These are phyloP conservation scores for Salvia sclarea DNA, from an alignment of 305 asterid genomes.

Conservation along the genomic window DNA sequence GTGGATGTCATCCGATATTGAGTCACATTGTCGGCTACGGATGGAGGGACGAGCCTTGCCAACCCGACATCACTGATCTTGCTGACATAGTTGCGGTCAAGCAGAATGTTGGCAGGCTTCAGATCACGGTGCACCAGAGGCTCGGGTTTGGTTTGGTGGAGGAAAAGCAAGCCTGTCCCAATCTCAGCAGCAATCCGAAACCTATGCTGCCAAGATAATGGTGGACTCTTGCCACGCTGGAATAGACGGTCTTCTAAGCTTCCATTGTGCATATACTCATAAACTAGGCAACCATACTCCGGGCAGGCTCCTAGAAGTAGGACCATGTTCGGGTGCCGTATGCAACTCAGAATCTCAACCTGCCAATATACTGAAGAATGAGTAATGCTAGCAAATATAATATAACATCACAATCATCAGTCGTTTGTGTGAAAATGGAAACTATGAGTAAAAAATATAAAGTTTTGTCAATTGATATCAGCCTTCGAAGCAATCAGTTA, in stretches of 20 bases:
- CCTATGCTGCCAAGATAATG: constrained; percentile 68
- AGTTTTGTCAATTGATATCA: too few relatives aligned
- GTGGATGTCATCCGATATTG: constrained; percentile 81
- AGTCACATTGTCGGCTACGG: constrained; percentile 61
- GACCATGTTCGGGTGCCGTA: constrained; percentile 77
- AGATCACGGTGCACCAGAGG: constrained; percentile 93
- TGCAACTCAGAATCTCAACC: constrained; percentile 73
- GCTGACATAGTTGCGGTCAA: constrained; percentile 79
- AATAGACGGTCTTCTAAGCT: constrained; percentile 73
- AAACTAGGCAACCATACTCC: constrained; percentile 70
- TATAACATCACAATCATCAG: neutral
- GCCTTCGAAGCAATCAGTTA: too few relatives aligned
- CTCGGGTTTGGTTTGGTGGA: constrained; percentile 89
- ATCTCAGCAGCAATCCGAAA: constrained; percentile 71
- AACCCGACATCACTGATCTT: constrained; percentile 86
- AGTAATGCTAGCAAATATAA: neutral
- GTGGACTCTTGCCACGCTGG: constrained; percentile 56
- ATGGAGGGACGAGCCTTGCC: constrained; percentile 78
- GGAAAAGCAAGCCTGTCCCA: constrained; percentile 74
- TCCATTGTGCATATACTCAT: constrained; percentile 64
- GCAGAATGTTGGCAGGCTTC: constrained; percentile 77
- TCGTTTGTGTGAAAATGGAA: neutral
- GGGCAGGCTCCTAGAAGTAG: constrained; percentile 80
- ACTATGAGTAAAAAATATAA: too few relatives aligned
- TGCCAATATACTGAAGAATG: constrained; percentile 27